These are phyloP conservation scores for Articulospora tetracladia DNA, from an alignment of 495 filamentous ascomycete species.

Conservation along the genomic window DNA sequence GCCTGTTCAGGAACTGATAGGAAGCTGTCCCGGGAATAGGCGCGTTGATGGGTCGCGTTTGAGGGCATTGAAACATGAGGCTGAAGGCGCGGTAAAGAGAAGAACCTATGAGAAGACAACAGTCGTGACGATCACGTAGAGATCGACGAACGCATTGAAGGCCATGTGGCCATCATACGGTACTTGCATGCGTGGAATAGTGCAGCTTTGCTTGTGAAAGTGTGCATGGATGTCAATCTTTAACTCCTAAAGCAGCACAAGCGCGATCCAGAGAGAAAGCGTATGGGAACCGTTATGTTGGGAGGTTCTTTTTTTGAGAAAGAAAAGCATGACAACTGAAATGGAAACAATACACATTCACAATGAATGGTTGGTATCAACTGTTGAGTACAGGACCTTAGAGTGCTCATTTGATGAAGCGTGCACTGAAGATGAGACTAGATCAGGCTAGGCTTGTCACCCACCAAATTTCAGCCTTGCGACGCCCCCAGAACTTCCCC, in stretches of 20 bases:
- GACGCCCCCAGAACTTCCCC: background rate
- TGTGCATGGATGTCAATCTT: no score
- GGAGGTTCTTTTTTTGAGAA: background rate
- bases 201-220: background rate
- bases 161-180: background rate
- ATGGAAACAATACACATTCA: no score
- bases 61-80: slow-evolving; percentile 15
- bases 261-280: no score
- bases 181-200: background rate
- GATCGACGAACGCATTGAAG: slow-evolving; percentile 14
- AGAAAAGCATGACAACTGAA: no score
- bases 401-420: background rate
- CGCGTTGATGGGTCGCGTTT: slow-evolving; percentile 21
- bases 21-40: slow-evolving; percentile 14
- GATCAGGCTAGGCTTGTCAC: slow-evolving; percentile 7
- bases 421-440: background rate
- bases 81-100: slow-evolving; percentile 16
- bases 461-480: slow-evolving; percentile 9
- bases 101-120: background rate
- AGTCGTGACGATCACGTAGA: background rate
- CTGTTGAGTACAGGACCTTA: no score
- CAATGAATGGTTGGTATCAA: no score
- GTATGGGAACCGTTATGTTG: no score
- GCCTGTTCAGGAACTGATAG: slow-evolving; percentile 10
- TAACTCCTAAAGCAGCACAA: no score